Base-by-base conservation (phyloP, 164 flowering plant genomes). In the Euptelea pleiosperma region DNA sequence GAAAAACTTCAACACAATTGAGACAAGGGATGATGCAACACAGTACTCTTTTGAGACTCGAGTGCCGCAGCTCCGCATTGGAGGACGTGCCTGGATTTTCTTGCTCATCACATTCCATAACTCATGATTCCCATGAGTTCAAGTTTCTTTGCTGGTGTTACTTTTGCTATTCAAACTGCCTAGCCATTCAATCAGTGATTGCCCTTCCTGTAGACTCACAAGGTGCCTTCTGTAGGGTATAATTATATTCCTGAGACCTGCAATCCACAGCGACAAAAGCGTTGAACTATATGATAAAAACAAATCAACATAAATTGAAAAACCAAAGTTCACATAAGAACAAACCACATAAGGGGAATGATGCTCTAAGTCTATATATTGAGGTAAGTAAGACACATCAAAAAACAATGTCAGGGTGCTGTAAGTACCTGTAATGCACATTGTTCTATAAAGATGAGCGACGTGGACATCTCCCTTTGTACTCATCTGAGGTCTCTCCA, bases 211-310 rank as follows among this genome's bases (percentile, higher is more conserved):
- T 43, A 87, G 60, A 61, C 64, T 79, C 74, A 92, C 63, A 39
- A 92, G 86, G 34, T 79, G 75, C 58, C 45, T 79, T 73, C 96
- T 77, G 58, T 92, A 92, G 16, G 98, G 98, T 73, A 89, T 83
- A 28, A 92, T 66, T 42, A 92, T 57, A 46, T 73, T 81, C 77
- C 74, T 83, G 33, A 92, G 82, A 66, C 98, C 98, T 92, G 80
- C 71, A 45, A 68, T 42, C 46, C 29, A 44, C 54, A 61, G 11
- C 50, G n/a, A 10, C 18, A 49, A 18, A 39, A 66, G 16, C 36
- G 21, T 21, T 30, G 9, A 33, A 22, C 30, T 12, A 31, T 33
- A 5, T 6, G 7, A 40, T 6, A 29, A 45, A 19, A 45, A 14
- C 34, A 3, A 1, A 30, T 21, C 43, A 56, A 16, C 21, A 16